Evolutionary conservation across 805 yeast genomes (phyloP).

Genomic region (Ogataea wickerhamii): DNA sequence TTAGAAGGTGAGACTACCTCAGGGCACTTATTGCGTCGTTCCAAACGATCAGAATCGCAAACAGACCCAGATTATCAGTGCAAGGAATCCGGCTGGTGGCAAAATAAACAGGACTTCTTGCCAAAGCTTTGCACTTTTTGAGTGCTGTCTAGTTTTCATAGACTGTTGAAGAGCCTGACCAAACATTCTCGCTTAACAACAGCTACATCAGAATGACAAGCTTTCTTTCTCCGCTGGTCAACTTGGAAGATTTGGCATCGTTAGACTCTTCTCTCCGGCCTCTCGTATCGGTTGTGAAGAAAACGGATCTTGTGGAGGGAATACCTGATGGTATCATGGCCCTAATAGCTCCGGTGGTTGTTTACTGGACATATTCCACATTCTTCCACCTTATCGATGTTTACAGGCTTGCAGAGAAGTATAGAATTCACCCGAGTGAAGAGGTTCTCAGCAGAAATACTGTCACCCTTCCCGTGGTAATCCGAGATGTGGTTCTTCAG

Average conservation of each 20-base stretch:
- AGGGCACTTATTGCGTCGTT: no score
- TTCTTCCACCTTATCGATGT: constrained; percentile 75
- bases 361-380: constrained; percentile 77
- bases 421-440: constrained; percentile 89
- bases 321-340: constrained; percentile 73
- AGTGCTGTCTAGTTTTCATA: background rate
- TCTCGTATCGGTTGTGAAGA: constrained; percentile 23
- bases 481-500: constrained; percentile 79
- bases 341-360: constrained; percentile 68
- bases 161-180: background rate
- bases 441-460: constrained; percentile 76
- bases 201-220: background rate
- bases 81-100: no score
- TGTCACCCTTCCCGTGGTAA: constrained; percentile 64
- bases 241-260: constrained; percentile 21
- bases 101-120: background rate
- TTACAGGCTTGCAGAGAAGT: constrained; percentile 70
- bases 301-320: constrained; percentile 49
- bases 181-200: no score
- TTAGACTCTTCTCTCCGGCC: constrained; percentile 28
- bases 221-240: constrained; percentile 6
- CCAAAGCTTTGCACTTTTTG: background rate
- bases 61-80: no score
- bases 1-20: no score
- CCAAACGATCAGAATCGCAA: no score